Base-by-base conservation (phyloP, 2,329 filamentous ascomycete genomes). In the Ophiognomonia clavigignenti-juglandacearum region DNA sequence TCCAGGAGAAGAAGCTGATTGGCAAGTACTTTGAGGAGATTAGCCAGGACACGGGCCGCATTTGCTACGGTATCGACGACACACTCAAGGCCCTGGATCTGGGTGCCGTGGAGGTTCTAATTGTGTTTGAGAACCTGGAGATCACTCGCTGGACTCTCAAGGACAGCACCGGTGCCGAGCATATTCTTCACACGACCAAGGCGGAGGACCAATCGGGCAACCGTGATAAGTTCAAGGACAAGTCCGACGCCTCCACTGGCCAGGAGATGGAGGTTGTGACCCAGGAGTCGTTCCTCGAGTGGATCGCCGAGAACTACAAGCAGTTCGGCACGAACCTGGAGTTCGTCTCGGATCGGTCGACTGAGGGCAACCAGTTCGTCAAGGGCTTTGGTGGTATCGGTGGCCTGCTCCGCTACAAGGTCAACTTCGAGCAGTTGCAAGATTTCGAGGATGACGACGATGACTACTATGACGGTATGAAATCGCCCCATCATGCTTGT, bases 1-100 rank as follows among this genome's bases (percentile, higher is more conserved):
- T 98, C 67, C 93, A 98, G 72, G 93, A 98, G 80, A 98, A 98
- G 86, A 98, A 96, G 76, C 83, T 98, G 54, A 98, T 98, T 63
- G 92, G 92, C 67, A 90, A 88, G 66, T 98, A 98, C 77, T 98
- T 98, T 61, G 91, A 98, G 67, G 92, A 98, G 71, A 97, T 98
- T 63, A 96, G 89, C 67, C 90, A 96, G 70, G 93, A 98, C 64
- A 96, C 86, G 43, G 93, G 93, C 58, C 93, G 90, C 64, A 84
- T 98, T 58, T 98, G 93, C 77, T 98, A 98, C 68, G 90, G 93
- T 77, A 85, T 98, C 53, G 93, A 97, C 2, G 95, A 98, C 66
- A 98, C 93, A 14, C 77, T 98, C 62, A 97, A 96, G 76, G 93
- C 93, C 42, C 72, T 98, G 57, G 95, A 98, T 65, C 85, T 95